Evolutionary conservation across 176 grass and related monocot genomes (phyloP), one percentile per base, ranked within the genome.

Genomic region (Elymus sibiricus): DNA sequence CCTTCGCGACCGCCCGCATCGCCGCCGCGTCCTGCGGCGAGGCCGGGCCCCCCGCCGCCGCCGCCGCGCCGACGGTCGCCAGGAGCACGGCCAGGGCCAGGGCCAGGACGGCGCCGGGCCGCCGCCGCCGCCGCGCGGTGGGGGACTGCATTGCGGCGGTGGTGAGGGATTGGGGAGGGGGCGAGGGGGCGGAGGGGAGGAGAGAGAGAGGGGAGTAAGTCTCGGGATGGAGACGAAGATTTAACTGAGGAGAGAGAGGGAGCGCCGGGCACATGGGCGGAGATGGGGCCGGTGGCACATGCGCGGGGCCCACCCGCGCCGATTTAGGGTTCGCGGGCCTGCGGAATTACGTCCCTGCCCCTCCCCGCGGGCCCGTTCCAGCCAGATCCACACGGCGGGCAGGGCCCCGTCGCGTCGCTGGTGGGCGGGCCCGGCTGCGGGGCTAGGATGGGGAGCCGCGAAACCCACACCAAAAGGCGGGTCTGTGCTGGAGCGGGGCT

Each of bases 1-100:
- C 85, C 31, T 15, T 37, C 2, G 86, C 86, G 76, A 95, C 63
- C 29, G 83, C 90, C 79, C 25, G 79, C 93, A 95, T 95, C 78
- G 90, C 93, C 29, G 17, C 83, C 12, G 63, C 61, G 83, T 95
- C 93, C 16, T 70, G 43, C 68, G 87, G 2, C 44, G 22, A 21
- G 2, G 90, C 80, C 5, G 46, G 44, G 44, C 44, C 46, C 0
- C 13, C 13, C 49, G 80, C 77, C 6, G 89, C 73, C 25, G 46
- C 76, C 7, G 77, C 70, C 7, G 16, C 26, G 27, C 2, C 16
- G 8, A 17, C 65, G 15, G 10, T 29, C 15, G 66, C 49, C 16
- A 88, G 73, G 5, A 39, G 5, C 37, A 91, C 43, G 43, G 76
- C 65, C 0, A 87, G 34, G 64, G 76, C 65, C 0, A 87, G 34